A percentile compares a stretch with the other conserved stretches of the same genome.
phyloP scores from a whole-genome alignment of 2,329 filamentous ascomycete genomes.

The Scorias spongiosa region DNA sequence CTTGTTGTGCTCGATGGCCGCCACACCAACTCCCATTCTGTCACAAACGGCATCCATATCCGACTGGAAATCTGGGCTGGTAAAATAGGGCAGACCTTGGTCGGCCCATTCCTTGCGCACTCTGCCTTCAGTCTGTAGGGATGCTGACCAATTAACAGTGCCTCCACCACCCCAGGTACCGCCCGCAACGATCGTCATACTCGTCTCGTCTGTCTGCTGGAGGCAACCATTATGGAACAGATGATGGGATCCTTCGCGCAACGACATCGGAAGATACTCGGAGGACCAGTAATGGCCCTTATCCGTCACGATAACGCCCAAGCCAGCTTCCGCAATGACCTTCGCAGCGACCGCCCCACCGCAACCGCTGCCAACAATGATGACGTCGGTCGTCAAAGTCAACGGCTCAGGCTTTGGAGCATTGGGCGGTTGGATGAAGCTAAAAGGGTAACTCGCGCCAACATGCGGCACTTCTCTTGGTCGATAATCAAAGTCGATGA shows the following conservation, averaged over 20 bases:
- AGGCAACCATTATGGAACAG: slow-evolving; percentile 57
- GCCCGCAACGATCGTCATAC: slow-evolving; percentile 49
- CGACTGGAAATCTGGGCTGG: slow-evolving; percentile 57
- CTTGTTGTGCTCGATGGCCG: slow-evolving; percentile 56
- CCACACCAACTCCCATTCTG: slow-evolving; percentile 58
- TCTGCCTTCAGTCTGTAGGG: slow-evolving; percentile 53
- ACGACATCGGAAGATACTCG: slow-evolving; percentile 58
- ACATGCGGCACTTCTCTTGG: slow-evolving; percentile 40
- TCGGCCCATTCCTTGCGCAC: slow-evolving; percentile 72
- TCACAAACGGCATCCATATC: slow-evolving; percentile 65
- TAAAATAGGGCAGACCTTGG: slow-evolving; percentile 57
- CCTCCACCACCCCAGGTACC: slow-evolving; percentile 74
- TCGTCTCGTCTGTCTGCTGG: slow-evolving; percentile 33
- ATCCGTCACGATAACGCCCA: slow-evolving; percentile 65
- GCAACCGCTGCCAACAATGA: slow-evolving; percentile 76
- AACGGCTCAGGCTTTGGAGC: slow-evolving; percentile 28
- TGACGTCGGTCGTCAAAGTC: slow-evolving; percentile 60
- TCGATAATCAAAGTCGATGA: slow-evolving; percentile 44
- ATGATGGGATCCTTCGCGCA: slow-evolving; percentile 42
- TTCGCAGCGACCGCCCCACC: slow-evolving; percentile 73
- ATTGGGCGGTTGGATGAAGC: slow-evolving; percentile 46
- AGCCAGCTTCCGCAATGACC: slow-evolving; percentile 60
- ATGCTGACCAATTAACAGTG: slow-evolving; percentile 70
- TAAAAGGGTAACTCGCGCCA: slow-evolving; percentile 36
- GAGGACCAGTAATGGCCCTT: slow-evolving; percentile 66